These are phyloP conservation scores for Sphagnum contortum DNA, from an alignment of 225 moss, liverwort and hornwort genomes.

Conservation along the genomic window DNA sequence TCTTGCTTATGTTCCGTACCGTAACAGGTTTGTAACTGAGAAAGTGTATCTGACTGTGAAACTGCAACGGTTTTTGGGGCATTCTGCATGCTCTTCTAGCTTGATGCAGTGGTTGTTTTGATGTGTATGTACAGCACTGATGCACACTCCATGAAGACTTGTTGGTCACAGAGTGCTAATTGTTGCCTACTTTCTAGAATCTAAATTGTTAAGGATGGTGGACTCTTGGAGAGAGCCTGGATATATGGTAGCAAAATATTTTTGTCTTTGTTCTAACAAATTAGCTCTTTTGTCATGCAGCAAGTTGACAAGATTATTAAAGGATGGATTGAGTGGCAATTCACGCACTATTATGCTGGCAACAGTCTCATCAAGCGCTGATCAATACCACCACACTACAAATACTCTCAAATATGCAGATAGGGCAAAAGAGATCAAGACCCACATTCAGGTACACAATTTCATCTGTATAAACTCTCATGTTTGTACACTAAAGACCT, in stretches of 20 bases:
- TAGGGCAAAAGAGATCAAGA: constrained; percentile 48
- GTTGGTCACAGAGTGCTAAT: neutral
- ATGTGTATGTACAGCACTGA: no score
- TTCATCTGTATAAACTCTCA: neutral
- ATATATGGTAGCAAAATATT: no score
- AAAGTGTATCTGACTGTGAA: neutral
- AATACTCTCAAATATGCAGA: constrained; percentile 49
- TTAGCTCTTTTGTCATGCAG: constrained; percentile 6
- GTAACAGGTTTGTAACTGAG: constrained; percentile 19
- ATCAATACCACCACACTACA: constrained; percentile 46
- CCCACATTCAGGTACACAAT: constrained; percentile 31
- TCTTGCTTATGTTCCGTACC: constrained; percentile 42
- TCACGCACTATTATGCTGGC: constrained; percentile 45
- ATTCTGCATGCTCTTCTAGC: no score
- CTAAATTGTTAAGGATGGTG: no score
- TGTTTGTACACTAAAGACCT: no score
- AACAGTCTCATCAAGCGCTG: constrained; percentile 40
- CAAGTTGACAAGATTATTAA: constrained; percentile 41
- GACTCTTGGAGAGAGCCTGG: no score
- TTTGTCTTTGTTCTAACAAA: no score
- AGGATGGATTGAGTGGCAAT: constrained; percentile 44
- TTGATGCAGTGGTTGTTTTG: no score
- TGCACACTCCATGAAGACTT: neutral
- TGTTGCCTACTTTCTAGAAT: no score
- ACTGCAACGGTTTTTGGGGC: no score